phyloP scores from a whole-genome alignment of 495 filamentous ascomycete genomes.

The Sporormia fimetaria region DNA sequence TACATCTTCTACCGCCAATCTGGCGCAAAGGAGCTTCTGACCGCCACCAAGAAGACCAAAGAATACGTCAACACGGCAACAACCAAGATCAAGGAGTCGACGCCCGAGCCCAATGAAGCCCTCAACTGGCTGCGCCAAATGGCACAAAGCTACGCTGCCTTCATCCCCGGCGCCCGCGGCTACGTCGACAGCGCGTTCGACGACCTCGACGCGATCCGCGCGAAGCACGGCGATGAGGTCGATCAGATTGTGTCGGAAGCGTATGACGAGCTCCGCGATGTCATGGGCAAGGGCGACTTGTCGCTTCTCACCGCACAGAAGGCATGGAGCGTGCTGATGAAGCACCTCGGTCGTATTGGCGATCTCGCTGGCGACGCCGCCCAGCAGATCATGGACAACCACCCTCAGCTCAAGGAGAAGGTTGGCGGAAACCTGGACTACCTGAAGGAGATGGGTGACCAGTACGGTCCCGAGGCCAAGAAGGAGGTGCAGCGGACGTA shows the following conservation, averaged over 20 bases:
- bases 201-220: conserved; percentile 48
- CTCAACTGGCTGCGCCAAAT: conserved; percentile 46
- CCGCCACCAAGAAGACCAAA: conserved; percentile 41
- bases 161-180: conserved; percentile 52
- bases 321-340: conserved; percentile 43
- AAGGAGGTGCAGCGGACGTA: conserved; percentile 57
- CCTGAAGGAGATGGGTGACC: conserved; percentile 51
- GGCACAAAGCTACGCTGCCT: conserved; percentile 48
- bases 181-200: conserved; percentile 52
- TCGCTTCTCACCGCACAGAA: conserved; percentile 41
- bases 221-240: conserved; percentile 50
- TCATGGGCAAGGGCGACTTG: conserved; percentile 39
- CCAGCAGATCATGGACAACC: conserved; percentile 50
- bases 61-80: conserved; percentile 38
- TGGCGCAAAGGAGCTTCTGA: conserved; percentile 43
- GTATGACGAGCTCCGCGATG: conserved; percentile 45
- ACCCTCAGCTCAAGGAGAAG: conserved; percentile 55
- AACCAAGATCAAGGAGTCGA: conserved; percentile 41
- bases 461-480: conserved; percentile 56
- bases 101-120: conserved; percentile 49
- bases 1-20: conserved; percentile 48
- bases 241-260: conserved; percentile 49
- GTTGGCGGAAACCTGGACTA: conserved; percentile 50
- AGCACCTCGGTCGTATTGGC: conserved; percentile 39
- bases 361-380: conserved; percentile 45